phyloP scores from a whole-genome alignment of 2,329 filamentous ascomycete species.

The Taxawa tesnikishii region DNA sequence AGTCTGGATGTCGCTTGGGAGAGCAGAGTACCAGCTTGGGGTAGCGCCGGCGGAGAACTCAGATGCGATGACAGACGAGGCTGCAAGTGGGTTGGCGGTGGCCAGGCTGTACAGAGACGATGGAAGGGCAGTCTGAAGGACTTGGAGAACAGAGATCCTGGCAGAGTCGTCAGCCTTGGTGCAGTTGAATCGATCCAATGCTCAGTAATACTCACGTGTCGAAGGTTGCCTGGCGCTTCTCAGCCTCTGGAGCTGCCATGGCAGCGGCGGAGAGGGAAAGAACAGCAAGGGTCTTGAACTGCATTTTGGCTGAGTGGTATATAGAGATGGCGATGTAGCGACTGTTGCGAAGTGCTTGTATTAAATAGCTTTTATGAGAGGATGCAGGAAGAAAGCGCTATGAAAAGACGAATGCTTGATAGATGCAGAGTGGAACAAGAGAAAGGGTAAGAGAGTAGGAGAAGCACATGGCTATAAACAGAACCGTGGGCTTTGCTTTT shows the following conservation, averaged over 20 bases:
- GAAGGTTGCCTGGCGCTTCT: conserved; percentile 8
- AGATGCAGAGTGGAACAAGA: too few relatives aligned
- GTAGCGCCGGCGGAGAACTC: conserved; percentile 30
- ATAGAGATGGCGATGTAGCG: background rate
- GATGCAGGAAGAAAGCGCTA: too few relatives aligned
- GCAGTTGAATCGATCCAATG: background rate
- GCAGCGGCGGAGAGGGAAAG: conserved; percentile 13
- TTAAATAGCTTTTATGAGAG: too few relatives aligned
- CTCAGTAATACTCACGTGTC: conserved; percentile 2
- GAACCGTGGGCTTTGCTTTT: too few relatives aligned
- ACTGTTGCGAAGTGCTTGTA: background rate
- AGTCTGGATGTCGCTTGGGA: conserved; percentile 32
- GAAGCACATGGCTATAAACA: too few relatives aligned
- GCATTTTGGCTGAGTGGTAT: conserved; percentile 13
- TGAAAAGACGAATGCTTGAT: too few relatives aligned
- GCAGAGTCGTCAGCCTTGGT: conserved; percentile 5
- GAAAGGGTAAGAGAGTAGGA: too few relatives aligned
- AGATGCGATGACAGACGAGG: conserved; percentile 27
- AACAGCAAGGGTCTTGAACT: conserved; percentile 14
- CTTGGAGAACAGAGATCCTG: conserved; percentile 26
- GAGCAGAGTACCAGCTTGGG: conserved; percentile 31
- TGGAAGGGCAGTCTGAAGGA: conserved; percentile 33
- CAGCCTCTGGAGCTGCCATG: conserved; percentile 11
- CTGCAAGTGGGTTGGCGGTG: conserved; percentile 27
- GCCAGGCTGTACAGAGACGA: conserved; percentile 25